These are phyloP conservation scores for Monoraphidium neglectum DNA, from an alignment of 139 green algal genomes.

Conservation along the genomic window DNA sequence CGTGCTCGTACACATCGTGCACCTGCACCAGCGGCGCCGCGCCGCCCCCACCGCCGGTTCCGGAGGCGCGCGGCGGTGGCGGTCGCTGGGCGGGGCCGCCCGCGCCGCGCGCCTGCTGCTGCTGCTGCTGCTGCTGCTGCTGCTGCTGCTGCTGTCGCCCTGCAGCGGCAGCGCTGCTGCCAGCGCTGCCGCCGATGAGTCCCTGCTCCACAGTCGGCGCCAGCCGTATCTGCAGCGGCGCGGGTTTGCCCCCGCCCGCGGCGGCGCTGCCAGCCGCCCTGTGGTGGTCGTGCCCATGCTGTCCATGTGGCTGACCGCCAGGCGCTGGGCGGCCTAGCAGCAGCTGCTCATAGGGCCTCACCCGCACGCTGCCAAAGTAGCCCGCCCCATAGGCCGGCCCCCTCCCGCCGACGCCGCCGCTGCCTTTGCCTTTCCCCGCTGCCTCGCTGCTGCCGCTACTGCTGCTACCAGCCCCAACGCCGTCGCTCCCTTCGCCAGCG, in stretches of 20 bases:
- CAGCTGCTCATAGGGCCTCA: too few species aligned
- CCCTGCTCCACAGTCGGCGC: not conserved
- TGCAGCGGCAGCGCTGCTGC: too few species aligned
- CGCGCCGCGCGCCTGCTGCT: not conserved
- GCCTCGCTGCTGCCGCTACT: not conserved
- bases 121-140: not conserved
- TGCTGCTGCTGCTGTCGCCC: not conserved
- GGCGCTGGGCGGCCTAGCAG: too few species aligned
- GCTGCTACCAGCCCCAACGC: not conserved
- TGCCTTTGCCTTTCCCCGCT: not conserved
- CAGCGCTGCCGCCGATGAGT: not conserved
- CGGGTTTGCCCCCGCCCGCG: too few species aligned
- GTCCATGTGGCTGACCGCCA: too few species aligned
- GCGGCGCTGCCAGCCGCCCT: too few species aligned
- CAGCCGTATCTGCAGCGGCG: too few species aligned
- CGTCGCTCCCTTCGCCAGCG: not conserved
- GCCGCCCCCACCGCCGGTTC: not conserved
- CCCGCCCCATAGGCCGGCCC: not conserved
- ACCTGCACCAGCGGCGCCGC: not conserved
- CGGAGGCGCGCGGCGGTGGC: not conserved
- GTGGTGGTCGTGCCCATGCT: too few species aligned
- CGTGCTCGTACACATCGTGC: not conserved
- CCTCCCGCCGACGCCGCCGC: not conserved
- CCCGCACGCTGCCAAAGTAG: too few species aligned
- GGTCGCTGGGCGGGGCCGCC: not conserved